Conservation (phyloP, 768 basidiomycete genomes). For the Royoungia palumana region DNA sequence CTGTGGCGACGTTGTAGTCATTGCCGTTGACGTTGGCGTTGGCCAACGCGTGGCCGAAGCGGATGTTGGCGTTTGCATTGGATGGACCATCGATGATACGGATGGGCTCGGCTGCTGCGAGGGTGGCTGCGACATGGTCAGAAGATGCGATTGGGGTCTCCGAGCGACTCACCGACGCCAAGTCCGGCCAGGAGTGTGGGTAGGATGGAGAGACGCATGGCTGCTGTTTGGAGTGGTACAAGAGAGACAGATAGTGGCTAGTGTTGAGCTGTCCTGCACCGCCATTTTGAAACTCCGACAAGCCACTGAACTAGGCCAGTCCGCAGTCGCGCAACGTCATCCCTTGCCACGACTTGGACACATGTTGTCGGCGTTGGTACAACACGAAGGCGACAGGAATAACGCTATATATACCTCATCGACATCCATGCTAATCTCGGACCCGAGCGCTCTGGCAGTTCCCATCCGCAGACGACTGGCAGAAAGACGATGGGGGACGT, state of each 20-base stretch:
- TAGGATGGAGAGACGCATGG: conserved; percentile 39
- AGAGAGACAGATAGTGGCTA: not conserved
- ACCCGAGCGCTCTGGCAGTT: not conserved
- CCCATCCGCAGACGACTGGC: not conserved
- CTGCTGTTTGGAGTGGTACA: not conserved
- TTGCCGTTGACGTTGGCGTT: conserved; percentile 30
- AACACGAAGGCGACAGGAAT: not conserved
- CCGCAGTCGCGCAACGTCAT: conserved; percentile 5
- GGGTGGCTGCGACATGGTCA: conserved; percentile 19
- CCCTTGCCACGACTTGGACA: conserved; percentile 3
- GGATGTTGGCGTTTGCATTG: conserved; percentile 32
- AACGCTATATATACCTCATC: not conserved
- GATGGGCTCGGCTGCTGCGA: conserved; percentile 50
- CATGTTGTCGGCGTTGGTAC: too few species aligned
- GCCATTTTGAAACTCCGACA: conserved; percentile 24
- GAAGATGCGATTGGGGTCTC: not conserved
- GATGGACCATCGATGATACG: conserved; percentile 40
- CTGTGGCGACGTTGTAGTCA: conserved; percentile 22
- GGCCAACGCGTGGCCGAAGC: conserved; percentile 38
- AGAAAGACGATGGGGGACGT: too few species aligned
- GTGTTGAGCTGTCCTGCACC: conserved; percentile 5
- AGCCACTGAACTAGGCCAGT: not conserved
- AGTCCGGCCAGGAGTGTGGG: conserved; percentile 38
- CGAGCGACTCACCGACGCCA: conserved; percentile 26
- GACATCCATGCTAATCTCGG: not conserved